Conservation (phyloP, 2,329 filamentous ascomycete species). For the Aspergillus melleus region DNA sequence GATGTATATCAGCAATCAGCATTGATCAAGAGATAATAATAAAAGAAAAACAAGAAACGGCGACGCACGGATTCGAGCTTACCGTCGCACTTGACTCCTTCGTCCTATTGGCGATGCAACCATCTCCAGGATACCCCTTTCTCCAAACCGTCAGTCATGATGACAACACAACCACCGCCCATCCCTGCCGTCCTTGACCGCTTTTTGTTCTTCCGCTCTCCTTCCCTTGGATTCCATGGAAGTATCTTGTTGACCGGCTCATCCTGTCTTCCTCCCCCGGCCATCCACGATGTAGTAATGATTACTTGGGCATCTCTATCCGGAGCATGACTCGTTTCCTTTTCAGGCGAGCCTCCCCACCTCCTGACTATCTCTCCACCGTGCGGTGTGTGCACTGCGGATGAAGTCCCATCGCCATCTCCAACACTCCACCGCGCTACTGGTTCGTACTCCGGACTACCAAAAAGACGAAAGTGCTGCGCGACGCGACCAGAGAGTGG, state of each 20-base stretch:
- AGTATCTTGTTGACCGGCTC: neutral
- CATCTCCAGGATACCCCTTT: conserved; percentile 2
- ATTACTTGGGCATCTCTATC: neutral
- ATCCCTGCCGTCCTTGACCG: conserved; percentile 18
- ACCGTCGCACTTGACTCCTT: no score
- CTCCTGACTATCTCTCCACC: neutral
- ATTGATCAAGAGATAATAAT: no score
- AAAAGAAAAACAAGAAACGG: no score
- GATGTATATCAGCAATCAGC: no score
- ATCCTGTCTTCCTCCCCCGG: neutral
- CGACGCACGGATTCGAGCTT: no score
- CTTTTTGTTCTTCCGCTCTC: conserved; percentile 12
- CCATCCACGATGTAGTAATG: neutral
- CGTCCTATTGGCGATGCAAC: neutral
- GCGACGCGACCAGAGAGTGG: neutral
- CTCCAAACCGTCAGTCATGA: conserved; percentile 13
- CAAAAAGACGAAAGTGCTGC: no score
- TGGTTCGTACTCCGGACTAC: neutral
- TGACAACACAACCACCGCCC: conserved; percentile 13
- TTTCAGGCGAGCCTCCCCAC: conserved; percentile 10
- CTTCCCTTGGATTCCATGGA: neutral
- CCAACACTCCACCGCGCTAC: neutral
- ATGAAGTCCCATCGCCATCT: neutral
- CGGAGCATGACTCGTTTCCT: conserved; percentile 18
- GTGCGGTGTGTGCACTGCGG: neutral